Percentiles rank a stretch among this genome's conserved stretches.
These are phyloP conservation scores for Neurospora sp. DNA, from an alignment of 495 filamentous ascomycete genomes.

Conservation along the genomic window DNA sequence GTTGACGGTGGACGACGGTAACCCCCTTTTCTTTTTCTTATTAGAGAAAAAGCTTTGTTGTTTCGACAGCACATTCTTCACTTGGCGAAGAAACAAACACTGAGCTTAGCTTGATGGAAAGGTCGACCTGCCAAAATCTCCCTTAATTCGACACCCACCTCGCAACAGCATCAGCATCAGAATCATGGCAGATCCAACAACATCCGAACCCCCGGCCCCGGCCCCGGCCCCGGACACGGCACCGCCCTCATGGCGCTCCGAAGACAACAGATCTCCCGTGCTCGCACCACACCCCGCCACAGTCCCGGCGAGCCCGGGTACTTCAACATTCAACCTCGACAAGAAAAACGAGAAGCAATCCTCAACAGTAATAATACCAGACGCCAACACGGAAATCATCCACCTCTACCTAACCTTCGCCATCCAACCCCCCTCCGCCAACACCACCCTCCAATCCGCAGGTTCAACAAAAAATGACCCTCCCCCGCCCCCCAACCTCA, in stretches of 20 bases:
- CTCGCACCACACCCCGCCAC: background rate
- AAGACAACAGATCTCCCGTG: background rate
- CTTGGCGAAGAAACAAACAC: background rate
- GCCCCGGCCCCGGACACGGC: background rate
- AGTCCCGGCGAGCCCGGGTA: background rate
- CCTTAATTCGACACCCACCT: background rate
- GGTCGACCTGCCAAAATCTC: background rate
- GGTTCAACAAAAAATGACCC: background rate
- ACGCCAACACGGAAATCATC: conserved; percentile 33
- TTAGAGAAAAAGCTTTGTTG: background rate
- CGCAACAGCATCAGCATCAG: background rate
- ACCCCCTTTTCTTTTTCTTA: background rate
- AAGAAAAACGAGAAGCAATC: no score
- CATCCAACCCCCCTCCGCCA: conserved; percentile 52
- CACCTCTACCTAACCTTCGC: conserved; percentile 66
- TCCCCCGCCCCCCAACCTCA: conserved; percentile 46
- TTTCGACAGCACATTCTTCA: background rate
- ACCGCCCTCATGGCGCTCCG: background rate
- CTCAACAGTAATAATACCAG: background rate
- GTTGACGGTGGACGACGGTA: background rate
- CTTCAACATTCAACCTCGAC: no score
- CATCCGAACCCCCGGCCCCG: background rate
- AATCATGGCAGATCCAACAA: background rate
- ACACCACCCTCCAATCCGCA: conserved; percentile 27
- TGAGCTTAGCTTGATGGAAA: background rate